Percentiles rank a stretch among this genome's conserved stretches.
Evolutionary conservation across 371 early-diverging fungal genomes (phyloP).

Genomic region (Mortierella sp.): DNA sequence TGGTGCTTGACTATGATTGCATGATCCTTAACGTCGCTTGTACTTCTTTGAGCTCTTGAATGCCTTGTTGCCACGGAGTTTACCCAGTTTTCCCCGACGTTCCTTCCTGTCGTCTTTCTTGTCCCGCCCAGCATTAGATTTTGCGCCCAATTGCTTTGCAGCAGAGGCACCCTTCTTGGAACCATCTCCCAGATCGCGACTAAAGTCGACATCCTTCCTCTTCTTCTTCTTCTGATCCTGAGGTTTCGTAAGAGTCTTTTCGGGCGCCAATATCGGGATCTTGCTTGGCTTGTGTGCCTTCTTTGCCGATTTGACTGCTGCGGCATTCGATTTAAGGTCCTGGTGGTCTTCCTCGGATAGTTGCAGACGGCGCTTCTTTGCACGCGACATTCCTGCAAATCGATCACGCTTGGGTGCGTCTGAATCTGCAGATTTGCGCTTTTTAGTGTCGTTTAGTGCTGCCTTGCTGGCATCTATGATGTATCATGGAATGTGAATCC

Average conservation of each 20-base stretch:
- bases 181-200: slow-evolving; percentile 52
- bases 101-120: slow-evolving; percentile 47
- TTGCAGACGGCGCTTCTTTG: slow-evolving; percentile 68
- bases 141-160: slow-evolving; percentile 37
- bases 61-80: slow-evolving; percentile 50
- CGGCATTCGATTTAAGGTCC: slow-evolving; percentile 56
- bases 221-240: slow-evolving; percentile 50
- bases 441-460: slow-evolving; percentile 55
- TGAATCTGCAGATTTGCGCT: slow-evolving; percentile 47
- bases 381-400: slow-evolving; percentile 75
- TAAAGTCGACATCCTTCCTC: slow-evolving; percentile 55
- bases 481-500: background rate
- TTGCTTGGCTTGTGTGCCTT: slow-evolving; percentile 60
- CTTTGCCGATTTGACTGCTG: slow-evolving; percentile 68
- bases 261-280: slow-evolving; percentile 49
- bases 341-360: slow-evolving; percentile 71
- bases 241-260: slow-evolving; percentile 28
- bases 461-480: slow-evolving; percentile 43
- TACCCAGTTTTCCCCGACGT: slow-evolving; percentile 41
- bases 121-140: slow-evolving; percentile 36
- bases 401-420: slow-evolving; percentile 67
- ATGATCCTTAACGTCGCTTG: slow-evolving; percentile 53
- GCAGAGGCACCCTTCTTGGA: slow-evolving; percentile 37
- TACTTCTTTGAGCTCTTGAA: slow-evolving; percentile 53
- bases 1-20: too few relatives aligned